A percentile compares a stretch with the other conserved stretches of the same genome.
phyloP scores from a whole-genome alignment of 495 filamentous ascomycete species.

The Neurospora africana region DNA sequence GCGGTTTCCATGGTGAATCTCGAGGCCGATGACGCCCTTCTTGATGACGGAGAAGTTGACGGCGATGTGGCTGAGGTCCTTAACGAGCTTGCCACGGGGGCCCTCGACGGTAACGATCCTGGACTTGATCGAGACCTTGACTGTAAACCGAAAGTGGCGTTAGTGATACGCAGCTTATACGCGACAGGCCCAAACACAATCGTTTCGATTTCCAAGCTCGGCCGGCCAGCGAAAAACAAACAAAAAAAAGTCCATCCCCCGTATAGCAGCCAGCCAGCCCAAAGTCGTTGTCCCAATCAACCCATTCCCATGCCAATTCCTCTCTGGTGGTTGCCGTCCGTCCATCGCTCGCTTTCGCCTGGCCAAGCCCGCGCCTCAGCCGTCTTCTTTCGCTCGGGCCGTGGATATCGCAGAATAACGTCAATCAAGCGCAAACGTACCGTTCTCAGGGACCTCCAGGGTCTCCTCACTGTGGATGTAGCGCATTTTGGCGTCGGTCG shows the following conservation, averaged over 20 bases:
- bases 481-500: constrained; percentile 64
- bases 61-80: constrained; percentile 91
- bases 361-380: background rate
- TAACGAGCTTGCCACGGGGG: constrained; percentile 86
- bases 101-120: constrained; percentile 92
- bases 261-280: background rate
- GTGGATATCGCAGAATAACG: constrained; percentile 6
- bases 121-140: constrained; percentile 94
- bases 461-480: constrained; percentile 96
- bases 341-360: constrained; percentile 7
- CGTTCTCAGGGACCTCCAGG: constrained; percentile 88
- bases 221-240: background rate
- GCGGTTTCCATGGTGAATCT: constrained; percentile 92
- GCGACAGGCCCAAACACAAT: constrained; percentile 1
- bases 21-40: constrained; percentile 79
- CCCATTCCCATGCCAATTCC: background rate
- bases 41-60: constrained; percentile 85
- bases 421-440: constrained; percentile 50
- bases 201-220: background rate
- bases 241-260: background rate
- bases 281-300: background rate
- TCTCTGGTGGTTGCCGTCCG: constrained; percentile 5
- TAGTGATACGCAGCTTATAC: background rate
- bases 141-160: constrained; percentile 36
- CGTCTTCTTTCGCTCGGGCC: background rate